Evolutionary conservation across 768 basidiomycete species (phyloP), one percentile per base, ranked within the genome.

Genomic region (Tylopilus intermedius): DNA sequence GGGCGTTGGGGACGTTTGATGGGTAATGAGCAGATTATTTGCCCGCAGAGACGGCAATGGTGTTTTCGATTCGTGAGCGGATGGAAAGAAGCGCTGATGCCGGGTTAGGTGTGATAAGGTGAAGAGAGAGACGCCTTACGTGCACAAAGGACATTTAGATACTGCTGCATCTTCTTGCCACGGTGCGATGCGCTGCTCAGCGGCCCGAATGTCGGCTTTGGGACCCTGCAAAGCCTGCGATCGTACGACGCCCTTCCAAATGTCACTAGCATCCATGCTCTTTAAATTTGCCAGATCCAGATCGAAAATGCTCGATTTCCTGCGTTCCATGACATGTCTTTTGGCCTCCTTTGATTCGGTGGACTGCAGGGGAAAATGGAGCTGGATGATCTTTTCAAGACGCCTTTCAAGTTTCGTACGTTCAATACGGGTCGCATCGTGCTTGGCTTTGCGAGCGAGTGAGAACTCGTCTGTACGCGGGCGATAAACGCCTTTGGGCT

Each of bases 11-110:
- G 82, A 4, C 74, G 78, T 52, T 89, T 92, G 10, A 84, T 74
- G 0, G 93, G 91, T 5, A 96, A 76, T 1, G 94, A 88, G 63
- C 95, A 98, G 11, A 97, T 83, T 38, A 97, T 89, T 50, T 85
- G 77, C 0, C 95, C 95, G 59, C 95, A 98, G 13, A 97, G 74
- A 8, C 95, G 84, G 66, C 95, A 98, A 64, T 98, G 95, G 60
- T 98, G 95, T 71, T 95, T 95, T 13, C 95, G 83, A 59, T 93
- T 95, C 1, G 92, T 90, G 3, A 98, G 71, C 0, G 90, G 82
- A 64, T 94, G 89, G 65, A 98, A 98, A 2, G 86, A 81, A 46
- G 80, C 77, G 58, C 81, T 82, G 51, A 42, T 26, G 35, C 21
- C n/a, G 40, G 15, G 46, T 67, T 41, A 60, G 53, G 45, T 21